A percentile compares a stretch with the other conserved stretches of the same genome.
phyloP scores from a whole-genome alignment of 2,329 filamentous ascomycete genomes.

The Ascochyta rabiei region DNA sequence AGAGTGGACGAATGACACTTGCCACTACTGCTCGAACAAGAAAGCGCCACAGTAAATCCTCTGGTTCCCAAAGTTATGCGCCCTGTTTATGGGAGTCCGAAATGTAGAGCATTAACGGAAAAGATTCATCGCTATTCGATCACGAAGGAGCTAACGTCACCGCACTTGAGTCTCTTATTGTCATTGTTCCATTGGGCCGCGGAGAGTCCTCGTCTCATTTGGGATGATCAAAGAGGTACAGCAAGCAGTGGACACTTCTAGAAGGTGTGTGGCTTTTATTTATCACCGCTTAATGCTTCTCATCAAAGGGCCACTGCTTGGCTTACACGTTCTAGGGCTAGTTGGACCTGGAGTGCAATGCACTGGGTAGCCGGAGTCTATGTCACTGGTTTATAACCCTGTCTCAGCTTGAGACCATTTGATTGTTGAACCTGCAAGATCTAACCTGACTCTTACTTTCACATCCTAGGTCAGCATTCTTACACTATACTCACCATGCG shows the following conservation, averaged over 20 bases:
- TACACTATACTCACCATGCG: background rate
- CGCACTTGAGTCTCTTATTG: background rate
- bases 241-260: slow-evolving; percentile 2
- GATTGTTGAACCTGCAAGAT: background rate
- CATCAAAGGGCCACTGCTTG: slow-evolving; percentile 6
- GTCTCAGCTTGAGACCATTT: slow-evolving; percentile 1
- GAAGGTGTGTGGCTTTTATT: background rate
- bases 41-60: background rate
- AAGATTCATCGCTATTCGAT: background rate
- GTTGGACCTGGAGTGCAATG: background rate
- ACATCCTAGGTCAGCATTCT: background rate
- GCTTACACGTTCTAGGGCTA: background rate
- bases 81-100: background rate
- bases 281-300: background rate
- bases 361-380: background rate
- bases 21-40: background rate
- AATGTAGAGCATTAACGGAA: background rate
- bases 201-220: background rate
- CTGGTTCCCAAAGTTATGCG: background rate
- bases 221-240: background rate
- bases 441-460: background rate
- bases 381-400: slow-evolving; percentile 8
- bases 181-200: background rate
- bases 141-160: background rate
- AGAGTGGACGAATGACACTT: background rate